phyloP scores from a whole-genome alignment of 768 basidiomycete species.

The Xanthoconium stramineum region DNA sequence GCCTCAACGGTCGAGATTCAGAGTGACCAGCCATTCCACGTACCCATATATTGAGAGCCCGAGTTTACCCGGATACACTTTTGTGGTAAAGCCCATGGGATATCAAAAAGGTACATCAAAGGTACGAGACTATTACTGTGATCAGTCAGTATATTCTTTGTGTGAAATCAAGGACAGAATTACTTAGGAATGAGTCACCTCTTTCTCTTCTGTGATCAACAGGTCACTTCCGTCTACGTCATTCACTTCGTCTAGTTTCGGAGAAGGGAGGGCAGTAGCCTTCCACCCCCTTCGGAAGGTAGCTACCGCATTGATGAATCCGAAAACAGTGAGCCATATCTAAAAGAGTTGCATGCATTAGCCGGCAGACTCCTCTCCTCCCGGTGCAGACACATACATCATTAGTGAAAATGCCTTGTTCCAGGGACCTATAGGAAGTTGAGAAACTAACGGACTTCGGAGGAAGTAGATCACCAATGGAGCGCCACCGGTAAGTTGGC shows the following conservation, averaged over 20 bases:
- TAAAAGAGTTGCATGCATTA: conserved; percentile 19
- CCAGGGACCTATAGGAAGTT: conserved; percentile 52
- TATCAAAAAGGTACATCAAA: not conserved
- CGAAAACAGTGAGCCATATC: conserved; percentile 41
- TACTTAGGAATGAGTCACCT: conserved; percentile 8
- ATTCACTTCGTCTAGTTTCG: not conserved
- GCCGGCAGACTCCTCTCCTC: not conserved
- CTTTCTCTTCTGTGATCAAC: conserved; percentile 9
- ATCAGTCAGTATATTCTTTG: not conserved
- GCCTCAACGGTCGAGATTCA: too few species aligned
- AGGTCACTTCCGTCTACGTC: conserved; percentile 2
- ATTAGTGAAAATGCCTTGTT: conserved; percentile 63
- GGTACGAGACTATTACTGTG: not conserved
- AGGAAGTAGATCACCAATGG: conserved; percentile 61
- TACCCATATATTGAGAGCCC: too few species aligned
- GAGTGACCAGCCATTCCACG: too few species aligned
- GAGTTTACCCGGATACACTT: too few species aligned
- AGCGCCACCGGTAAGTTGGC: conserved; percentile 79
- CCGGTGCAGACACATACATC: conserved; percentile 42
- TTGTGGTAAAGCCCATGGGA: not conserved
- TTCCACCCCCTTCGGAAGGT: conserved; percentile 72
- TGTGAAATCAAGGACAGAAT: not conserved
- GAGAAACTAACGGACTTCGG: not conserved
- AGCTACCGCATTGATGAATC: conserved; percentile 49
- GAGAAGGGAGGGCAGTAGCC: conserved; percentile 46